These are phyloP conservation scores for Penstemon davidsonii DNA, from an alignment of 257 asterid species.

Conservation along the genomic window DNA sequence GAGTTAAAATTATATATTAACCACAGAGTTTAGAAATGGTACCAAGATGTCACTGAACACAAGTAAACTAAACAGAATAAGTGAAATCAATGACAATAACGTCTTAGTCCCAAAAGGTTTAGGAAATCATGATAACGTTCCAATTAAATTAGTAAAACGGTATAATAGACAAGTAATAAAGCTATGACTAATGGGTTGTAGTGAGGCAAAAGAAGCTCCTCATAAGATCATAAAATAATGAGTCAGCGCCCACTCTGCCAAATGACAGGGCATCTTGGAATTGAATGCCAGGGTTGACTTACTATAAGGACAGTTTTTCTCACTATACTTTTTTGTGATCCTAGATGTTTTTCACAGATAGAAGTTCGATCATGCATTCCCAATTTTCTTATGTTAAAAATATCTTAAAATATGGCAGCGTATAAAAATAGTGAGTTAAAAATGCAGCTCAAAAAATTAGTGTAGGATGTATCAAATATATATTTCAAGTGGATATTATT, in stretches of 20 bases:
- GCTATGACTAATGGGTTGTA: not conserved
- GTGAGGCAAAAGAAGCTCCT: constrained; percentile 10
- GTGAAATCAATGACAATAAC: constrained; percentile 16
- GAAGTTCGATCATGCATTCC: not conserved
- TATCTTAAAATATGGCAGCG: not conserved
- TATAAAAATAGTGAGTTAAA: not conserved
- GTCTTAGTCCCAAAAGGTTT: constrained; percentile 15
- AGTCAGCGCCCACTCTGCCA: not conserved
- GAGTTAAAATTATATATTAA: constrained; percentile 8
- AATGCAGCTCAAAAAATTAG: not conserved
- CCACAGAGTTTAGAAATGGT: constrained; percentile 13
- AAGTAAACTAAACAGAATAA: not conserved
- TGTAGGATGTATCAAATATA: not conserved
- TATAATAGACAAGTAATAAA: not conserved
- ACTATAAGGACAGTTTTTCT: not conserved
- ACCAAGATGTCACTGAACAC: not conserved
- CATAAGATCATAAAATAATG: not conserved
- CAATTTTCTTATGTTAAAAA: too few relatives aligned
- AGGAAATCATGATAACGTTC: constrained; percentile 4
- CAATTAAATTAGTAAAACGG: constrained; percentile 1
- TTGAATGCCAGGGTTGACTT: not conserved
- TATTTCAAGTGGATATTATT: too few relatives aligned
- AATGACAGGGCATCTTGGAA: not conserved
- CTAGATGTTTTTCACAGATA: not conserved
- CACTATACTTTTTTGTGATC: not conserved